These are phyloP conservation scores for Pachyrhizus erosus DNA, from an alignment of 306 rosid genomes.

Conservation along the genomic window DNA sequence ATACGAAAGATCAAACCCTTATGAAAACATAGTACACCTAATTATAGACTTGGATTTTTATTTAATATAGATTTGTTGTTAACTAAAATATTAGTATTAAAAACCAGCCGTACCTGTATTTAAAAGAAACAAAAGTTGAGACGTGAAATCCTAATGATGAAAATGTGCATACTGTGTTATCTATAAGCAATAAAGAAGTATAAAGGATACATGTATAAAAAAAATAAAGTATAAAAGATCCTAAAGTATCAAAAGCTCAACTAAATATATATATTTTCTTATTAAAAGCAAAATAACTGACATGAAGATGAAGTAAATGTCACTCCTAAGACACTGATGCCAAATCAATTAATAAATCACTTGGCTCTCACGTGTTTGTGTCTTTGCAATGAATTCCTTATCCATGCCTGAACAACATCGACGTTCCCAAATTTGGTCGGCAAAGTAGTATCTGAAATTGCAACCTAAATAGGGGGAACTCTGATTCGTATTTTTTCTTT, in stretches of 20 bases:
- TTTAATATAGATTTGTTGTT: too few relatives aligned
- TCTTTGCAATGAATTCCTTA: constrained; percentile 40
- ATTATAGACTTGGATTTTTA: too few relatives aligned
- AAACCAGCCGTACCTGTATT: too few relatives aligned
- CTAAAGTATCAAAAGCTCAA: not conserved
- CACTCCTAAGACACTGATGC: constrained; percentile 50
- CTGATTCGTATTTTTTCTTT: constrained; percentile 30
- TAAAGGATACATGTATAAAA: not conserved
- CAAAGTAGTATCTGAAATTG: constrained; percentile 45
- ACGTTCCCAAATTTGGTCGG: constrained; percentile 41
- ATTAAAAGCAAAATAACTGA: constrained; percentile 29
- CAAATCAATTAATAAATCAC: constrained; percentile 33
- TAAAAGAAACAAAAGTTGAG: not conserved
- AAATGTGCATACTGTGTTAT: not conserved
- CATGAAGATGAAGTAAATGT: constrained; percentile 45
- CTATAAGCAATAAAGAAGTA: constrained; percentile 3
- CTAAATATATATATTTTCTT: not conserved
- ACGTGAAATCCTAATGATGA: not conserved
- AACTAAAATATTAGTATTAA: too few relatives aligned
- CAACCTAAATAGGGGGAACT: constrained; percentile 49
- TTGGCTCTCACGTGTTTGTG: constrained; percentile 58
- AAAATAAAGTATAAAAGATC: constrained; percentile 23
- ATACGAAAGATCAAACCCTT: too few relatives aligned
- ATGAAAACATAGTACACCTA: too few relatives aligned
- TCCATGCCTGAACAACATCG: constrained; percentile 42